A percentile compares a stretch with the other conserved stretches of the same genome.
Conservation (phyloP, 352 stramenopile species). For the Peronosclerospora sorghi region DNA sequence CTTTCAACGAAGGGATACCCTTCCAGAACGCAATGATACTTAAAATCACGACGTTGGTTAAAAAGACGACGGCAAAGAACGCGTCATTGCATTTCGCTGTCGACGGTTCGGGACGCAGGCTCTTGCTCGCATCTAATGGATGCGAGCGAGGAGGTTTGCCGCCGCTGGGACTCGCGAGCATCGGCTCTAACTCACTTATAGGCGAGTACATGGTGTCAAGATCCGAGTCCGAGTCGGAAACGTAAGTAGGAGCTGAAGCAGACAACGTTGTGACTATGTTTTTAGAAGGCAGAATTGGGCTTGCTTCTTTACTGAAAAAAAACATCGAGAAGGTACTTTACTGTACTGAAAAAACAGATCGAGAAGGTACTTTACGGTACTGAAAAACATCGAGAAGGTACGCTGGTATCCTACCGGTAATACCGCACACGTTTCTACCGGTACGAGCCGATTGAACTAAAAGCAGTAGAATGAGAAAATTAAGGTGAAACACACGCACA, state of each 20-base stretch:
- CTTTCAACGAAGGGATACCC: slow-evolving; percentile 42
- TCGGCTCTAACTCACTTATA: slow-evolving; percentile 61
- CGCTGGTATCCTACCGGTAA: no score
- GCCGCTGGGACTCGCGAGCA: slow-evolving; percentile 40
- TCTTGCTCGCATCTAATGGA: slow-evolving; percentile 27
- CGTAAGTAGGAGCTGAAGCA: slow-evolving; percentile 7
- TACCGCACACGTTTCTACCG: no score
- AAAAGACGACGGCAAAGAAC: slow-evolving; percentile 62
- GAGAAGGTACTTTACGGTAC: no score
- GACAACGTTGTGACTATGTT: slow-evolving; percentile 8
- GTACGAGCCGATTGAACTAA: background rate
- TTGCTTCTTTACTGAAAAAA: background rate
- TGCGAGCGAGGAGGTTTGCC: slow-evolving; percentile 21
- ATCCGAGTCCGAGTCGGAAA: slow-evolving; percentile 16
- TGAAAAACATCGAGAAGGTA: no score
- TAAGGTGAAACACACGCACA: background rate
- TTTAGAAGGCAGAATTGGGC: background rate
- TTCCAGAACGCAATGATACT: slow-evolving; percentile 57
- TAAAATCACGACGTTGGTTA: slow-evolving; percentile 48
- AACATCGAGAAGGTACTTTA: no score
- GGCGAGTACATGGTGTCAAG: slow-evolving; percentile 57
- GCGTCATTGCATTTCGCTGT: slow-evolving; percentile 62
- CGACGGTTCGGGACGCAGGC: slow-evolving; percentile 46
- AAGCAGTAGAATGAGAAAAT: background rate
- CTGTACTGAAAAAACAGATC: no score